phyloP scores from a whole-genome alignment of 148 eudicot species.

The Arctostaphylos glauca region DNA sequence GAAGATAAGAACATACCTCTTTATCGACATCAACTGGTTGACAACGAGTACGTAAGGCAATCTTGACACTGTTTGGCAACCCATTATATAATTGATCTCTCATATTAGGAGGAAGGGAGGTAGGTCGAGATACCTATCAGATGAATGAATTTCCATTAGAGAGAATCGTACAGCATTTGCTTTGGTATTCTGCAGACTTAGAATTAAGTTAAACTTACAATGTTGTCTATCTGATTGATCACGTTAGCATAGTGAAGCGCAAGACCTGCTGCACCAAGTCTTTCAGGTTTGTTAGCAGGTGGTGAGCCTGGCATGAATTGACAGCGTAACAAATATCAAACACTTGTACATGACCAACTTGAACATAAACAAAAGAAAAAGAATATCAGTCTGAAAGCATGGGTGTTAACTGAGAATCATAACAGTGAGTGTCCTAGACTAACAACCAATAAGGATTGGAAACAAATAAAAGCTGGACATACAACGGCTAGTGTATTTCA shows the following conservation, averaged over 20 bases:
- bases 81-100: slow-evolving; percentile 82
- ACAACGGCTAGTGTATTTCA: not conserved
- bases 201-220: slow-evolving; percentile 50
- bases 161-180: not conserved
- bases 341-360: not conserved
- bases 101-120: slow-evolving; percentile 75
- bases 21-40: slow-evolving; percentile 40
- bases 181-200: not conserved
- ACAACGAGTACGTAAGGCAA: slow-evolving; percentile 62
- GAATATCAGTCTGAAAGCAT: not conserved
- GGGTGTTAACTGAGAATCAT: not conserved
- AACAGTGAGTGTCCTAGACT: not conserved
- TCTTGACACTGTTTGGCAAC: slow-evolving; percentile 68
- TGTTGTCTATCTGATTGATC: slow-evolving; percentile 82
- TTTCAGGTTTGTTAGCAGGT: slow-evolving; percentile 36
- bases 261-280: slow-evolving; percentile 86
- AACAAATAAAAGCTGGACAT: not conserved
- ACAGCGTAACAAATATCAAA: not conserved
- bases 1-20: slow-evolving; percentile 42
- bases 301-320: slow-evolving; percentile 41
- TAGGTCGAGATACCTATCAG: slow-evolving; percentile 76
- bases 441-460: not conserved
- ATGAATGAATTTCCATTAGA: slow-evolving; percentile 7
- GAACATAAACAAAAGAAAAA: not conserved
- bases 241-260: slow-evolving; percentile 90